Evolutionary conservation across 106 monocot genomes (phyloP), one percentile per base, ranked within the genome.

Genomic region (Ottelia alismoides): DNA sequence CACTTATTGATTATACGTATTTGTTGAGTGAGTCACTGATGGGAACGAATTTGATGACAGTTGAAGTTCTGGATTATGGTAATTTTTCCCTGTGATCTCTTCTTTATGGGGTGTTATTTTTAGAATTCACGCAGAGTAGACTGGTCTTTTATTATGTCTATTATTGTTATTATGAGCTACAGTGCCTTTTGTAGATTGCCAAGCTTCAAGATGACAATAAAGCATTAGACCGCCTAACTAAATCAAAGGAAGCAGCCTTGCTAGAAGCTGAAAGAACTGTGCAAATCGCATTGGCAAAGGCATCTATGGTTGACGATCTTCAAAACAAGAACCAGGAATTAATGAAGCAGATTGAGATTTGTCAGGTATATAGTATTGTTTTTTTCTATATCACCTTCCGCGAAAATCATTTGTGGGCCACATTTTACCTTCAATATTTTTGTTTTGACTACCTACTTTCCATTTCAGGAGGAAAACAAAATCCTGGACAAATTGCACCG

Each of bases 401-500:
- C n/a, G n/a, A n/a, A n/a, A n/a, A n/a, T n/a, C 16, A 43, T 43
- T 43, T 43, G 40, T 43, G 40, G 40, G 40, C 16, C 6, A 43
- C 10, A 16, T 45, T 49, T 31, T 56, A 17, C 31, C 11, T 30
- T 25, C 27, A n/a, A n/a, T n/a, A n/a, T n/a, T n/a, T n/a, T n/a
- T n/a, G n/a, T n/a, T n/a, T 30, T 1, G 6, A 16, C 16, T 55
- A 1, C n/a, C 7, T 29, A 18, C 20, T 55, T 2, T 23, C n/a
- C 18, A 28, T 16, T 11, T 7, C 72, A 92, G 85, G 91, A 92
- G 65, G 91, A 92, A 47, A 76, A 92, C 47, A 92, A 79, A 67
- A 92, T 92, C 31, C 47, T 92, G 46, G 91, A 92, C 61, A 85
- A 71, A 55, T 66, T 92, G 75, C 85, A 85, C 22, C 81, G 91